These are phyloP conservation scores for Populus nigra DNA, from an alignment of 345 rosid species.

Conservation along the genomic window DNA sequence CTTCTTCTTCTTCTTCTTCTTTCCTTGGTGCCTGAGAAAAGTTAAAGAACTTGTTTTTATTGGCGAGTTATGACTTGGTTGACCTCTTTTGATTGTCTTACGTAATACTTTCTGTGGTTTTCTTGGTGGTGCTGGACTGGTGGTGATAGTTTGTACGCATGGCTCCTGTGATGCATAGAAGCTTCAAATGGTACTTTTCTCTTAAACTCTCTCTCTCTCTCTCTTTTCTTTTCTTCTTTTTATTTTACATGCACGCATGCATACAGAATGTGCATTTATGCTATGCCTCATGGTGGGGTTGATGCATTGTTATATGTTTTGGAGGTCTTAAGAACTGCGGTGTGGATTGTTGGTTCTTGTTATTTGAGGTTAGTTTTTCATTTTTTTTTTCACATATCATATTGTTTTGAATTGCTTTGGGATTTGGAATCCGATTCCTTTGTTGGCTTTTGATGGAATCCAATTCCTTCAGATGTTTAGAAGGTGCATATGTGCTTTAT, in stretches of 20 bases:
- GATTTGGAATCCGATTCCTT: background rate
- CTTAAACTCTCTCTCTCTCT: background rate
- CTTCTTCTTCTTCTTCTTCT: too few species aligned
- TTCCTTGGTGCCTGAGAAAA: conserved; percentile 19
- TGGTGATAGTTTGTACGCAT: conserved; percentile 6
- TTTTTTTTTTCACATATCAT: too few species aligned
- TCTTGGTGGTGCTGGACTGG: background rate
- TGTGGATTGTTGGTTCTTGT: background rate
- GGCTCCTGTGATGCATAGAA: conserved; percentile 25
- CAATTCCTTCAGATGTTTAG: background rate
- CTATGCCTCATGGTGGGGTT: background rate
- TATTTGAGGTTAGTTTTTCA: background rate
- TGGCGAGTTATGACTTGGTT: conserved; percentile 15
- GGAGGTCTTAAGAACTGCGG: background rate
- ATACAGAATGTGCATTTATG: background rate
- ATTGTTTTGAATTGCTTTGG: background rate
- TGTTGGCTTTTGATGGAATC: background rate
- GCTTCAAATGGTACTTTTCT: conserved; percentile 36
- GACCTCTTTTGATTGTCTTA: conserved; percentile 24
- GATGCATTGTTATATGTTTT: background rate
- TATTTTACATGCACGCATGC: background rate
- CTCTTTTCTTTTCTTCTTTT: background rate
- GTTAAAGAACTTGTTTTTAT: background rate
- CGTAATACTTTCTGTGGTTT: conserved; percentile 13
- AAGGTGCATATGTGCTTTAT: background rate